Conservation (phyloP, 2,329 filamentous ascomycete species). For the Zymoseptoria pseudotritici region DNA sequence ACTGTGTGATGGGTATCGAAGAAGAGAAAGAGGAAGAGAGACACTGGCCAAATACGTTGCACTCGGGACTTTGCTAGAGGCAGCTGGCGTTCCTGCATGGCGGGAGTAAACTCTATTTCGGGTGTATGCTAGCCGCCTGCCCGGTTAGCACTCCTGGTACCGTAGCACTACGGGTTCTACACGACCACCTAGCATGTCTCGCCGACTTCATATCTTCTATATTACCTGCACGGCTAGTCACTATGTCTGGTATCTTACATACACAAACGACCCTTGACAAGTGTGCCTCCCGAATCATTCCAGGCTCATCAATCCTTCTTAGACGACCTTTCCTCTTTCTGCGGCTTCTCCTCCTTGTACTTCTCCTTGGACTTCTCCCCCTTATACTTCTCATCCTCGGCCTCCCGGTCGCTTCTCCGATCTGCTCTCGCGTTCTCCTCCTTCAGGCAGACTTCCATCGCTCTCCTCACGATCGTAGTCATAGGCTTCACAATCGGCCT, state of each 20-base stretch:
- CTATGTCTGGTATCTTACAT: no score
- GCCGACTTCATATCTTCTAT: no score
- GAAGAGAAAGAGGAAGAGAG: background rate
- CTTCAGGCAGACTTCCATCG: constrained; percentile 13
- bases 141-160: no score
- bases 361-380: no score
- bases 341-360: background rate
- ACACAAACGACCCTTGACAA: no score
- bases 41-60: background rate
- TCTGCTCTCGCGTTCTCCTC: constrained; percentile 4
- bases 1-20: background rate
- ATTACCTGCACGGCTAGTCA: no score
- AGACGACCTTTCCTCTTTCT: background rate
- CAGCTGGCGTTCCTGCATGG: no score
- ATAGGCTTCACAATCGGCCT: constrained; percentile 13
- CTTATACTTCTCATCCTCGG: background rate
- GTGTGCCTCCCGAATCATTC: no score
- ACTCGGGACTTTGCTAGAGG: background rate
- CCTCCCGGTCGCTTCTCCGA: background rate
- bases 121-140: no score
- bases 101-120: no score
- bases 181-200: no score
- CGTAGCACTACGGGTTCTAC: no score
- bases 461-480: constrained; percentile 13
- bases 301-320: background rate